Evolutionary conservation across 2,329 filamentous ascomycete species (phyloP).

Genomic region (Aureobasidium pullulans): DNA sequence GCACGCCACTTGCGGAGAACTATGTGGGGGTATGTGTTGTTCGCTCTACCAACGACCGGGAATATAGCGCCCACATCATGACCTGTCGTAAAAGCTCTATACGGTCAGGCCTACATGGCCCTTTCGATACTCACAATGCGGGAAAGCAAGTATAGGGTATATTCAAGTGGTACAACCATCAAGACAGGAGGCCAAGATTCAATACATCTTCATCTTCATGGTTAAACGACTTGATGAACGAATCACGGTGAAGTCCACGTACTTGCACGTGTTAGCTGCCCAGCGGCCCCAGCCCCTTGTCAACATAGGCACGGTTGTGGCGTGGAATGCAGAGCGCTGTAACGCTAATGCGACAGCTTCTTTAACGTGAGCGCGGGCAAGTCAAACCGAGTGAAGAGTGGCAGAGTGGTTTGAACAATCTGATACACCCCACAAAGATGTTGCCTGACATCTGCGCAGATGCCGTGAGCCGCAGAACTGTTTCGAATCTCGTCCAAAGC

Average conservation of each 20-base stretch:
- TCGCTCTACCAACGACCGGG: neutral
- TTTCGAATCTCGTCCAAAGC: neutral
- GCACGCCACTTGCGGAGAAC: constrained; percentile 1
- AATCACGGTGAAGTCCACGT: neutral
- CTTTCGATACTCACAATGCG: neutral
- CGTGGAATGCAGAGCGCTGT: constrained; percentile 5
- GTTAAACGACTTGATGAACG: neutral
- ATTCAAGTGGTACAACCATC: neutral
- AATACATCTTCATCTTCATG: neutral
- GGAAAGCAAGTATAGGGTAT: neutral
- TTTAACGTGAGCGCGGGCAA: neutral
- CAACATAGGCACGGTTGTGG: neutral
- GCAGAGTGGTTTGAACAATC: neutral
- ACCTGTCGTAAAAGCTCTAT: neutral
- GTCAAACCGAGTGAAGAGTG: neutral
- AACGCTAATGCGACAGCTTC: constrained; percentile 7
- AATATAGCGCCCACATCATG: neutral
- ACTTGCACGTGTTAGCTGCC: constrained; percentile 1
- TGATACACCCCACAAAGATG: neutral
- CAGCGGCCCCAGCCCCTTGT: neutral
- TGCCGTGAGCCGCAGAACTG: neutral
- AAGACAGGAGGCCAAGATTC: neutral
- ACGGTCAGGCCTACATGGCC: neutral
- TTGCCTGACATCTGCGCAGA: neutral
- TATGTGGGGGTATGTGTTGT: neutral